phyloP scores from a whole-genome alignment of 2,329 filamentous ascomycete genomes.

The Pseudogymnoascus pannorum region DNA sequence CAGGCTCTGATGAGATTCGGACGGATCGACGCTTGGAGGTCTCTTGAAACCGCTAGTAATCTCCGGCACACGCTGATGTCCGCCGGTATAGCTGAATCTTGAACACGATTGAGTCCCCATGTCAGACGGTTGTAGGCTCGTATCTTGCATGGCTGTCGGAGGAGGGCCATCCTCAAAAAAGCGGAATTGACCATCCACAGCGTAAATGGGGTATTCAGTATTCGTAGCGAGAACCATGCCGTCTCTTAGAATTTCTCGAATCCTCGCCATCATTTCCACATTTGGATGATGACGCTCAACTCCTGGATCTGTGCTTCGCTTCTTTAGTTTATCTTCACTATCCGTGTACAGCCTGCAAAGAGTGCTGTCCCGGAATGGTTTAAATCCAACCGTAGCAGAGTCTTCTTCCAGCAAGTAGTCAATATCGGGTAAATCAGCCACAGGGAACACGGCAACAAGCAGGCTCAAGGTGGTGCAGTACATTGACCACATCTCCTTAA shows the following conservation, averaged over 20 bases:
- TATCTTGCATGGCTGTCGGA: constrained; percentile 33
- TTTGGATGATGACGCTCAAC: constrained; percentile 48
- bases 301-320: constrained; percentile 36
- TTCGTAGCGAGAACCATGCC: constrained; percentile 50
- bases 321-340: constrained; percentile 38
- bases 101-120: background rate
- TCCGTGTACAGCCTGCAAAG: constrained; percentile 43
- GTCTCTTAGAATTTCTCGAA: constrained; percentile 55
- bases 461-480: constrained; percentile 57
- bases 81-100: background rate
- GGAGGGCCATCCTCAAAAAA: constrained; percentile 42
- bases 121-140: constrained; percentile 30
- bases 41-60: background rate
- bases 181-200: constrained; percentile 41
- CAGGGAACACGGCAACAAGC: constrained; percentile 51
- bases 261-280: constrained; percentile 59
- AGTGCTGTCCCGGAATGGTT: constrained; percentile 45
- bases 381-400: constrained; percentile 57
- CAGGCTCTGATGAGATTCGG: constrained; percentile 24
- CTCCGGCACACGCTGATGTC: background rate
- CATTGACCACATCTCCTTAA: constrained; percentile 56
- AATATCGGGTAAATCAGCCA: constrained; percentile 46
- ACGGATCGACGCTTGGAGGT: constrained; percentile 13
- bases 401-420: constrained; percentile 63
- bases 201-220: constrained; percentile 32